Percentiles rank a stretch among this genome's conserved stretches.
Evolutionary conservation across 345 rosid genomes (phyloP).

Genomic region (Citrus unshiu): DNA sequence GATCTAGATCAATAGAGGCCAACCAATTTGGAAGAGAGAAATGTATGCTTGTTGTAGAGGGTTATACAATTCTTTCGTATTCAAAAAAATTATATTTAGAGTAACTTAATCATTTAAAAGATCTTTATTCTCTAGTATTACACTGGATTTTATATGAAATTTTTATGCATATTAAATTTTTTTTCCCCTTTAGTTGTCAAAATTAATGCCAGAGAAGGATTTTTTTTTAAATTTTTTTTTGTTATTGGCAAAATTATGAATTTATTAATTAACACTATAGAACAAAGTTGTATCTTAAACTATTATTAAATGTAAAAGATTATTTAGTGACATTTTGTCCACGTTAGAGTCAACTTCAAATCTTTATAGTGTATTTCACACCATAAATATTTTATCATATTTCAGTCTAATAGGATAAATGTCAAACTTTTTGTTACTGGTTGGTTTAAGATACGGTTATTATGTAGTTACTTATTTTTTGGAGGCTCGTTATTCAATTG

Average conservation of each 20-base stretch:
- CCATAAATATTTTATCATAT: neutral
- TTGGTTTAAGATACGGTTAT: neutral
- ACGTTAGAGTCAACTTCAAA: neutral
- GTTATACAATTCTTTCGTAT: neutral
- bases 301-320: neutral
- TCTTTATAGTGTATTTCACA: neutral
- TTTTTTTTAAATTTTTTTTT: neutral
- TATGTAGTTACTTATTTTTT: neutral
- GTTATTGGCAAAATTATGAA: neutral
- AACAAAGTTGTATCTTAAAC: neutral
- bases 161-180: neutral
- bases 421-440: neutral
- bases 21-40: neutral
- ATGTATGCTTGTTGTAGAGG: neutral
- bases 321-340: too few species aligned
- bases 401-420: neutral
- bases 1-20: neutral
- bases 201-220: neutral
- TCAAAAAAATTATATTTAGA: neutral
- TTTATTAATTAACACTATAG: neutral
- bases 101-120: neutral
- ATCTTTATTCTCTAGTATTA: neutral
- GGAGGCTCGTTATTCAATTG: neutral
- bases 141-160: neutral
- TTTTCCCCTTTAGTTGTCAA: neutral